Evolutionary conservation across 1,284 basidiomycete genomes (phyloP).

Genomic region (Ceratobasidium sp.): DNA sequence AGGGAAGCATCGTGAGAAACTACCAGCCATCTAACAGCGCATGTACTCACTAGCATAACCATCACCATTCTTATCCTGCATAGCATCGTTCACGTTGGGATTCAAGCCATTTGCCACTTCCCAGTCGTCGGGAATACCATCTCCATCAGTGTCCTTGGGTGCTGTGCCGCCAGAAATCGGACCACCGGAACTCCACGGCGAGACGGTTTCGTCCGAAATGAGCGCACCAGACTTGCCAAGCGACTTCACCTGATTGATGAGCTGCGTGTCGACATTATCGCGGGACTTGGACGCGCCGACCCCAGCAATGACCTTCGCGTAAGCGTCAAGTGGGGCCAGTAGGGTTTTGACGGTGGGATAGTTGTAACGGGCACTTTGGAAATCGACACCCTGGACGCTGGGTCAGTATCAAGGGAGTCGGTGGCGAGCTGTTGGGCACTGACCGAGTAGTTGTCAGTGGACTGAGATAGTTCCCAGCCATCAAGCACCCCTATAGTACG

Average conservation of each 20-base stretch:
- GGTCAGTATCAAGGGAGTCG: neutral
- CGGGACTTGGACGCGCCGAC: constrained; percentile 50
- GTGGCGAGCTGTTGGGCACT: neutral
- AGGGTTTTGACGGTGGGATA: constrained; percentile 50
- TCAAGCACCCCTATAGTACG: constrained; percentile 46
- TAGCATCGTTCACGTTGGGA: constrained; percentile 49
- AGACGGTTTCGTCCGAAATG: constrained; percentile 47
- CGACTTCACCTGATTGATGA: constrained; percentile 49
- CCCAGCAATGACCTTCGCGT: constrained; percentile 47
- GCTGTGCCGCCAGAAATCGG: constrained; percentile 50
- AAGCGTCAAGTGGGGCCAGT: constrained; percentile 48
- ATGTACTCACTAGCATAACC: constrained; percentile 50
- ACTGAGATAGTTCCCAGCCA: constrained; percentile 47
- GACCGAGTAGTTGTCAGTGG: constrained; percentile 49
- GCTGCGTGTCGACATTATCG: constrained; percentile 49
- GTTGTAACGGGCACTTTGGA: constrained; percentile 47
- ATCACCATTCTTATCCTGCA: constrained; percentile 45
- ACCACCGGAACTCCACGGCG: constrained; percentile 49
- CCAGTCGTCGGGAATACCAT: constrained; percentile 51
- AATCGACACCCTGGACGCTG: constrained; percentile 45
- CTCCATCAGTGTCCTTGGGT: constrained; percentile 48
- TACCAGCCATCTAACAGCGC: neutral
- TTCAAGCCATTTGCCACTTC: constrained; percentile 50
- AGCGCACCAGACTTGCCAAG: constrained; percentile 49
- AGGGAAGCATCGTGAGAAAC: neutral